Conservation (phyloP, 306 rosid genomes). For the Aeschynomene evenia region DNA sequence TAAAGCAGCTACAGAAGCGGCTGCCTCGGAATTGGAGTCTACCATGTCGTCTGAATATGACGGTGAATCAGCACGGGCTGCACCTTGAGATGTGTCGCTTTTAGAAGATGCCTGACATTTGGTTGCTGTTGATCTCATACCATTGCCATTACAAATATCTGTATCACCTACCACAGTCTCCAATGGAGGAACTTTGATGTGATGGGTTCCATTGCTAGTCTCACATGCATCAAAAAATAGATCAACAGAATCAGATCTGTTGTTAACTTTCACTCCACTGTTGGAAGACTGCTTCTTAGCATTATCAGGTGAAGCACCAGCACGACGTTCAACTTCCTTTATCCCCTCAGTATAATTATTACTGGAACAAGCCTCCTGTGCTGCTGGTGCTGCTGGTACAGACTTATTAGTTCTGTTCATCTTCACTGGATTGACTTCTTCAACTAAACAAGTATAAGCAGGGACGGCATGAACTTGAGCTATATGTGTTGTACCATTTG, state of each 20-base stretch:
- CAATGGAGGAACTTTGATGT: slow-evolving; percentile 41
- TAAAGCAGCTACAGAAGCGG: slow-evolving; percentile 84
- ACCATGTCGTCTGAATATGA: slow-evolving; percentile 60
- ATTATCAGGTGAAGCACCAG: slow-evolving; percentile 40
- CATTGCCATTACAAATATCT: slow-evolving; percentile 29
- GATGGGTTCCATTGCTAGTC: slow-evolving; percentile 38
- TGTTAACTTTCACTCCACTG: slow-evolving; percentile 39
- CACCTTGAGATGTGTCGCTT: slow-evolving; percentile 36
- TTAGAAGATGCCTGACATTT: slow-evolving; percentile 35
- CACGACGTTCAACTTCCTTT: slow-evolving; percentile 20
- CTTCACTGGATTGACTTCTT: slow-evolving; percentile 54
- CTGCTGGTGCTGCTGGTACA: slow-evolving; percentile 35
- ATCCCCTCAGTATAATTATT: slow-evolving; percentile 29
- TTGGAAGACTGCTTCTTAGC: slow-evolving; percentile 45
- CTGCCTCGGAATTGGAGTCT: slow-evolving; percentile 75
- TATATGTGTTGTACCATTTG: slow-evolving; percentile 50
- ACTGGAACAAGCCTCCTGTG: slow-evolving; percentile 27
- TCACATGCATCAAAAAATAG: slow-evolving; percentile 49
- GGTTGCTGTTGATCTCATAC: slow-evolving; percentile 40
- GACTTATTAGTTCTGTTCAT: slow-evolving; percentile 36
- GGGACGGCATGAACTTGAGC: slow-evolving; percentile 67
- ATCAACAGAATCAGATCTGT: slow-evolving; percentile 40
- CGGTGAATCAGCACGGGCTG: slow-evolving; percentile 46
- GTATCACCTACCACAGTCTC: slow-evolving; percentile 33
- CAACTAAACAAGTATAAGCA: slow-evolving; percentile 60